phyloP scores from a whole-genome alignment of 192 early-diverging fungal species.

The Coemansia sp. region DNA sequence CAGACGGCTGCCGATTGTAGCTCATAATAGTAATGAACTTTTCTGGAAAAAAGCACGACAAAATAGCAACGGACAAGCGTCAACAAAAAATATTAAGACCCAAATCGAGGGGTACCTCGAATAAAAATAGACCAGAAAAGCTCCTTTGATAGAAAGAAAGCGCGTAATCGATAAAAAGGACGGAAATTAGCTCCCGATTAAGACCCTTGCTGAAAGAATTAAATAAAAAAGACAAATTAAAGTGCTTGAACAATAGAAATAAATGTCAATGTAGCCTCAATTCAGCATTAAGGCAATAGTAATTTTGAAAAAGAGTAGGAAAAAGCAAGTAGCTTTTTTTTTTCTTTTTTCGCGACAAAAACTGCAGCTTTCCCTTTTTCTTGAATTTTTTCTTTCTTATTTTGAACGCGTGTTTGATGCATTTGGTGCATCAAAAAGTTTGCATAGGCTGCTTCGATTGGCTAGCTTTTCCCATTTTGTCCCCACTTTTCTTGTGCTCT shows the following conservation, averaged over 20 bases:
- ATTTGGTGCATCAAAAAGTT: neutral
- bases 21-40: conserved; percentile 12
- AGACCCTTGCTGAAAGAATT: neutral
- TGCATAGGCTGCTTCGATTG: neutral
- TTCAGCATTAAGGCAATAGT: neutral
- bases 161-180: neutral
- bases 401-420: too few relatives aligned
- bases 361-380: neutral
- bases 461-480: neutral
- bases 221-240: conserved; percentile 5
- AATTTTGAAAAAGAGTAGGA: neutral
- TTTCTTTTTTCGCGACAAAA: conserved; percentile 8
- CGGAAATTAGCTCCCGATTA: neutral
- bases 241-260: neutral
- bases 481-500: neutral
- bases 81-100: neutral
- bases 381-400: neutral
- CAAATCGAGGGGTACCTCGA: neutral
- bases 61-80: neutral
- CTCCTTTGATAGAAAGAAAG: neutral
- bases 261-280: neutral
- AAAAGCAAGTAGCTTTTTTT: neutral
- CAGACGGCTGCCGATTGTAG: conserved; percentile 27
- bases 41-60: neutral
- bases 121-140: neutral